Evolutionary conservation across 768 basidiomycete species (phyloP).

Genomic region (Tulasnella sp.): DNA sequence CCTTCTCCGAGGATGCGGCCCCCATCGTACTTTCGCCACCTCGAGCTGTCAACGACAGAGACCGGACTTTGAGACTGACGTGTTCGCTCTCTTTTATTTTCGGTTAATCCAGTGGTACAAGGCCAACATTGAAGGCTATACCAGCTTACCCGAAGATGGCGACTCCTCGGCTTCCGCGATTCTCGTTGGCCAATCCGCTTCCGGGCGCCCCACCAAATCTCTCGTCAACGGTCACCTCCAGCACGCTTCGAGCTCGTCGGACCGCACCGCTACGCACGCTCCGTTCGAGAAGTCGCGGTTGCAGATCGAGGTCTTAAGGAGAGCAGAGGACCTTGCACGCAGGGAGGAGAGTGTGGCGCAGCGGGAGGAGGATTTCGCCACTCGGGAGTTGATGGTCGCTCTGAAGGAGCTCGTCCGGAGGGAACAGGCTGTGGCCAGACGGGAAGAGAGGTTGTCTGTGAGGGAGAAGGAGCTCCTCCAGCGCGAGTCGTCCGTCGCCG

Average conservation of each 20-base stretch:
- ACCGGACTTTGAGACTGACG: not conserved
- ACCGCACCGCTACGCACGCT: not conserved
- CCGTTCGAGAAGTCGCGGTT: slow-evolving; percentile 7
- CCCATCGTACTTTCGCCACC: not conserved
- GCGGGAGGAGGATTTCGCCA: slow-evolving; percentile 7
- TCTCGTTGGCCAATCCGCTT: not conserved
- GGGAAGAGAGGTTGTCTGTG: not conserved
- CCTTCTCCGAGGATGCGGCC: not conserved
- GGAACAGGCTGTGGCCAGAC: not conserved
- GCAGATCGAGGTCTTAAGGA: not conserved
- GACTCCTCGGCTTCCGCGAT: not conserved
- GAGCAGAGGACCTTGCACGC: not conserved
- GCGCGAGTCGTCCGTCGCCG: not conserved
- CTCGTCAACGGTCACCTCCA: not conserved
- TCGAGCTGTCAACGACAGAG: not conserved
- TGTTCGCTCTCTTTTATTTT: not conserved
- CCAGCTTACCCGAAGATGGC: not conserved
- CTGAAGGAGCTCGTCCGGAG: slow-evolving; percentile 2
- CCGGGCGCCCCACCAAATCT: not conserved
- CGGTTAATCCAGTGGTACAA: slow-evolving; percentile 1
- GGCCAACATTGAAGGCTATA: slow-evolving; percentile 1
- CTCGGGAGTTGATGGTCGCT: slow-evolving; percentile 7
- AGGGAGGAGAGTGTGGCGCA: slow-evolving; percentile 3
- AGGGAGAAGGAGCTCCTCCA: slow-evolving; percentile 2
- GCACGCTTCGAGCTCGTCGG: not conserved